Base-by-base conservation (phyloP, 805 yeast species). In the Saccharomycopsis fibuligera region DNA sequence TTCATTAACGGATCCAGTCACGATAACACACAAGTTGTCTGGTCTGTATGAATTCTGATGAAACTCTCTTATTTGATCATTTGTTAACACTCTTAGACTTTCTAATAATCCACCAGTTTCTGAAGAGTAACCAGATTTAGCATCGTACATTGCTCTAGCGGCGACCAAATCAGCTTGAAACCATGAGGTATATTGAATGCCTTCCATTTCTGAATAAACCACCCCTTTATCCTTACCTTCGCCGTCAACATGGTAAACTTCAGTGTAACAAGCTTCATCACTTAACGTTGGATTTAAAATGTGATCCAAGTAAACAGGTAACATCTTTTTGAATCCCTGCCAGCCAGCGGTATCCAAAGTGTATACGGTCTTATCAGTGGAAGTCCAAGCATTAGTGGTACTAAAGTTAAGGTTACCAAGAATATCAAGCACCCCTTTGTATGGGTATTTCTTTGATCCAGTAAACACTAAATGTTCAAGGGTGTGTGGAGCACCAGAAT, bases 161-260 rank as follows among this genome's bases (percentile, higher is more conserved):
- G 79, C 67, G 45, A 78, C 78, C 54, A 85, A 68, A 56, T 73
- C 76, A 2, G 83, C 62, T 10, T 82, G 67, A 55, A 83, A 84
- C 78, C 81, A 81, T 14, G 90, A 75, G 54, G 83, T 86, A 58
- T 78, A 78, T 63, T 89, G 96, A 49, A 85, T 81, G 24, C 89
- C 97, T 60, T 87, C 96, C 98, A 93, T 93, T 67, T 93, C 99
- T 46, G 95, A 83, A 62, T 85, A 93, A 2, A 93, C 98, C 27
- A 93, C 99, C 57, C 99, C 99, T 62, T 88, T 88, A 57, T 93
- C 99, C 55, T 83, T 79, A 29, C 86, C 96, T 6, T 78, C 74
- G 1, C 95, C 96, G 62, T 93, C 98, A 41, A 93, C 77, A 62
- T 93, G 98, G 62, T 87, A 87, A 6, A 93, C 98, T 62, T 93